Conservation (phyloP, 1,139 yeast genomes). For the Nakaseomyces sp. region DNA sequence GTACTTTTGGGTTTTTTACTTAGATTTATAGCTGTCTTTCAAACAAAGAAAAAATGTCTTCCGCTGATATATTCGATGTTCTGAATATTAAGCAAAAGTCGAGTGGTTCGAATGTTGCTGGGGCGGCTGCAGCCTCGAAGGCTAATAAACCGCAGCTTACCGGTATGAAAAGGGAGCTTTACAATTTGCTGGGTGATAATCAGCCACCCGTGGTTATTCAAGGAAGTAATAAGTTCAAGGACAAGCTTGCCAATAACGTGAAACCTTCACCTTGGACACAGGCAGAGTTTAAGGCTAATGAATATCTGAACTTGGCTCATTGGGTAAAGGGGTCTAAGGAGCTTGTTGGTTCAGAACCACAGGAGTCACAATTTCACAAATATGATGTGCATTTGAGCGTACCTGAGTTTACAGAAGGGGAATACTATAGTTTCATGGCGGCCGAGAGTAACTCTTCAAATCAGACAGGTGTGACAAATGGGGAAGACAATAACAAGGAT, state of each 20-base stretch:
- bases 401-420: conserved; percentile 61
- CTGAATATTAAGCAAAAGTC: conserved; percentile 46
- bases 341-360: conserved; percentile 32
- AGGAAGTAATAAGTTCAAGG: conserved; percentile 54
- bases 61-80: conserved; percentile 70
- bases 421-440: conserved; percentile 48
- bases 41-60: conserved; percentile 34
- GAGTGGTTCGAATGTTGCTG: conserved; percentile 26
- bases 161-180: conserved; percentile 87
- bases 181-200: conserved; percentile 80
- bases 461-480: conserved; percentile 4
- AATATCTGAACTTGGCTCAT: conserved; percentile 55
- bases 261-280: conserved; percentile 80
- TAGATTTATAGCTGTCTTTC: too few relatives aligned
- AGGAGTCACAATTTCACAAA: conserved; percentile 60
- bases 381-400: conserved; percentile 62
- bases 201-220: conserved; percentile 71
- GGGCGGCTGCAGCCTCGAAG: conserved; percentile 13
- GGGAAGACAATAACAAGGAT: conserved; percentile 4
- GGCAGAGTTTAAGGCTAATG: conserved; percentile 50
- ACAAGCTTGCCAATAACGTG: conserved; percentile 48
- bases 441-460: too few relatives aligned
- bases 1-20: background rate
- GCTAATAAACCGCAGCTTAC: conserved; percentile 40
- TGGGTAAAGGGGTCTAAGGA: conserved; percentile 80